A percentile compares a stretch with the other conserved stretches of the same genome.
Evolutionary conservation across 2,329 filamentous ascomycete genomes (phyloP).

Genomic region (Bipolaris victoriae): DNA sequence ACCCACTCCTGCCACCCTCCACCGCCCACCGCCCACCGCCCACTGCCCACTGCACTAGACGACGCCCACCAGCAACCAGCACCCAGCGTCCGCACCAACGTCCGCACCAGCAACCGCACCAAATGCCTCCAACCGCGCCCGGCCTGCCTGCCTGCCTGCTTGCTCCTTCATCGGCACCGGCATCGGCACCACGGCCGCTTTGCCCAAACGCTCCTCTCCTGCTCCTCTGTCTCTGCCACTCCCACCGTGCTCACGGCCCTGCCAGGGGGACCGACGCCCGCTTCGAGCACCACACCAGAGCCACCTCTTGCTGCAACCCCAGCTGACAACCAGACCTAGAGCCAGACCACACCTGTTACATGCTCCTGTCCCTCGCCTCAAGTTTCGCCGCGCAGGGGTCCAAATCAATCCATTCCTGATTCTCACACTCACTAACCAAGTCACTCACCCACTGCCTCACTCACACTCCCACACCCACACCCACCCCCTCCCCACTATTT

Average conservation of each 20-base stretch:
- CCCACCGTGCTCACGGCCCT: constrained; percentile 2
- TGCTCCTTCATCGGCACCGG: constrained; percentile 14
- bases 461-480: not conserved
- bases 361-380: constrained; percentile 1
- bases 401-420: not conserved
- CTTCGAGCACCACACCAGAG: constrained; percentile 8
- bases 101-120: too few relatives aligned
- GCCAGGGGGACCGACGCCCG: constrained; percentile 29
- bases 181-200: not conserved
- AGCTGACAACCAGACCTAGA: constrained; percentile 16
- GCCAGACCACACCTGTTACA: constrained; percentile 5
- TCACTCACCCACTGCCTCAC: constrained; percentile 1
- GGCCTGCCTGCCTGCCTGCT: constrained; percentile 29
- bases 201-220: not conserved
- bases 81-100: too few relatives aligned
- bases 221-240: constrained; percentile 9
- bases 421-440: not conserved
- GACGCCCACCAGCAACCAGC: too few relatives aligned
- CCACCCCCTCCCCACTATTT: not conserved
- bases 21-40: too few relatives aligned
- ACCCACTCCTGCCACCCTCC: constrained; percentile 13
- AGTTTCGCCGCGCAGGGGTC: constrained; percentile 18
- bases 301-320: constrained; percentile 18
- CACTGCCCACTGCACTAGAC: too few relatives aligned
- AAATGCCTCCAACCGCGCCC: constrained; percentile 23